Evolutionary conservation across 371 early-diverging fungal species (phyloP).

Genomic region (Rhizoclosmatium hyalinum): DNA sequence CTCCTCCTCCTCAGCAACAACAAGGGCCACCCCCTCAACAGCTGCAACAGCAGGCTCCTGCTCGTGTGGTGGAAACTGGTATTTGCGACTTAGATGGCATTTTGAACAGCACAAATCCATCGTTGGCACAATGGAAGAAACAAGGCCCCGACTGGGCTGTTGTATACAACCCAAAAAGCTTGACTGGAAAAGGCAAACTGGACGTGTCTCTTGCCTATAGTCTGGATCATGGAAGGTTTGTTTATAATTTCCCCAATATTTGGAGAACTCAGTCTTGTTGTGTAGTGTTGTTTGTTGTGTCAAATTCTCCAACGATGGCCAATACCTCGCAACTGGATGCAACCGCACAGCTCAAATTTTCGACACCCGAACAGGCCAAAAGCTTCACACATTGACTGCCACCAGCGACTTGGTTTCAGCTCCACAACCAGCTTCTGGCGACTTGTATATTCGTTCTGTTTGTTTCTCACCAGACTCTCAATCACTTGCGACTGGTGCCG

Average conservation of each 20-base stretch:
- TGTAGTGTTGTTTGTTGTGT: conserved; percentile 94
- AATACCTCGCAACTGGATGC: conserved; percentile 93
- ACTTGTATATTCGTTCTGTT: conserved; percentile 94
- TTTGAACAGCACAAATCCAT: conserved; percentile 65
- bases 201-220: conserved; percentile 86
- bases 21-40: conserved; percentile 29
- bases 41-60: background rate
- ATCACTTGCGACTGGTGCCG: conserved; percentile 95
- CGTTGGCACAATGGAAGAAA: conserved; percentile 66
- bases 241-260: conserved; percentile 4
- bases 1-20: conserved; percentile 2
- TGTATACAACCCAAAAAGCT: conserved; percentile 45
- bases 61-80: conserved; percentile 45
- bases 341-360: conserved; percentile 90
- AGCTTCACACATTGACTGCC: conserved; percentile 28
- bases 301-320: conserved; percentile 91
- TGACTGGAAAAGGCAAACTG: conserved; percentile 52
- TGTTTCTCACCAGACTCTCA: conserved; percentile 95
- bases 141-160: conserved; percentile 92
- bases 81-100: conserved; percentile 86
- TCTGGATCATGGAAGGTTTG: conserved; percentile 76
- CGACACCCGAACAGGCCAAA: conserved; percentile 76
- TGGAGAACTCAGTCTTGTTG: background rate
- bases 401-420: conserved; percentile 13
- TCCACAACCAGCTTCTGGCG: conserved; percentile 45